Conservation (phyloP, 2,329 filamentous ascomycete genomes). For the Diaporthe australafricana region DNA sequence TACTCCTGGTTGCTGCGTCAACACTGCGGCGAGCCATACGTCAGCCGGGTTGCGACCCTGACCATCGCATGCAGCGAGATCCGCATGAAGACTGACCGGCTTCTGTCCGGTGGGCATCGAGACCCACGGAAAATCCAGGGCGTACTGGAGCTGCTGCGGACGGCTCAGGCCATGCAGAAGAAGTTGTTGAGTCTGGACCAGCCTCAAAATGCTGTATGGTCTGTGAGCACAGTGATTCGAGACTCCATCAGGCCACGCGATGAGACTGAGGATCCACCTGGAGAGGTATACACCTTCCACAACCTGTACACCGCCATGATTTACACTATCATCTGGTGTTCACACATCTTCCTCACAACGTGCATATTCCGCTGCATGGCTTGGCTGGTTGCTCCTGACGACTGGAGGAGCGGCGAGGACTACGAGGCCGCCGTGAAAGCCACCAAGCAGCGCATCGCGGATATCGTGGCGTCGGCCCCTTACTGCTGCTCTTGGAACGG, state of each 20-base stretch:
- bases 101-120: slow-evolving; percentile 76
- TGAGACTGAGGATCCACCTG: slow-evolving; percentile 24
- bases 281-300: slow-evolving; percentile 40
- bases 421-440: slow-evolving; percentile 38
- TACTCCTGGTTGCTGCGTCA: slow-evolving; percentile 41
- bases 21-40: slow-evolving; percentile 38
- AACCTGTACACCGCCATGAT: slow-evolving; percentile 38
- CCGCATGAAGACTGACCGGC: slow-evolving; percentile 63
- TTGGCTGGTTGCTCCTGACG: slow-evolving; percentile 39
- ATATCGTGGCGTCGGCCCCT: slow-evolving; percentile 39
- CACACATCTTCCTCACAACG: slow-evolving; percentile 41
- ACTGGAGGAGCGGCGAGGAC: slow-evolving; percentile 38
- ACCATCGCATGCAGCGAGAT: slow-evolving; percentile 40
- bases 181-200: slow-evolving; percentile 21
- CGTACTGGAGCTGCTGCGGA: slow-evolving; percentile 23
- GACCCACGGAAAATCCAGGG: slow-evolving; percentile 2
- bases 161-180: slow-evolving; percentile 26
- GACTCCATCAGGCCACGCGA: slow-evolving; percentile 17
- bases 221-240: slow-evolving; percentile 6
- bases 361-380: slow-evolving; percentile 41
- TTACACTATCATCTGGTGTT: slow-evolving; percentile 40
- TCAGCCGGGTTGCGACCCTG: slow-evolving; percentile 37
- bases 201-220: slow-evolving; percentile 24
- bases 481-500: slow-evolving; percentile 41
- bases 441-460: slow-evolving; percentile 37